Percentiles rank a stretch among this genome's conserved stretches.
Conservation (phyloP, 2,329 filamentous ascomycete species). For the Juglanconis juglandina region DNA sequence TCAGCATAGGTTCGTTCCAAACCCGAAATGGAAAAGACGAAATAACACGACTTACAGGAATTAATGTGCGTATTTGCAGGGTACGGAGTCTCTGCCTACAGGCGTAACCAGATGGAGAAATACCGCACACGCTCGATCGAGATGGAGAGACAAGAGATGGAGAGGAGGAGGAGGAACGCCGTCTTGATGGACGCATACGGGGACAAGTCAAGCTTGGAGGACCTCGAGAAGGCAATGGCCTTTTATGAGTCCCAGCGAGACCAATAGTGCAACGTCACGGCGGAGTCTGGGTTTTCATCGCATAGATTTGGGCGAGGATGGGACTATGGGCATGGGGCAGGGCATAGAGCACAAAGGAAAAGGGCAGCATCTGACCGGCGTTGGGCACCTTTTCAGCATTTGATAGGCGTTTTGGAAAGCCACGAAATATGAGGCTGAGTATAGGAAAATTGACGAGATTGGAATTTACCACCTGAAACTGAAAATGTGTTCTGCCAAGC, state of each 20-base stretch:
- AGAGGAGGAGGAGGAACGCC: constrained; percentile 34
- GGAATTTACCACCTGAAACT: too few relatives aligned
- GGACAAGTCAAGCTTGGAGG: constrained; percentile 45
- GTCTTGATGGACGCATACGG: constrained; percentile 49
- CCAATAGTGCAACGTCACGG: not conserved
- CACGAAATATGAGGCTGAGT: too few relatives aligned
- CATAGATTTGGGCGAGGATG: too few relatives aligned
- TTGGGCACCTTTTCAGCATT: too few relatives aligned
- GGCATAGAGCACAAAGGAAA: too few relatives aligned
- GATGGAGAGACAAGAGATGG: constrained; percentile 2
- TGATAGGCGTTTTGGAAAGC: too few relatives aligned
- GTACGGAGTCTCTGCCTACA: constrained; percentile 16
- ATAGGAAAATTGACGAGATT: too few relatives aligned
- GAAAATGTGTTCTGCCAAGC: too few relatives aligned
- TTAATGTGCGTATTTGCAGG: constrained; percentile 17
- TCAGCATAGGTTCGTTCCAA: constrained; percentile 17
- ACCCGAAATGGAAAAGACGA: not conserved
- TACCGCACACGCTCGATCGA: constrained; percentile 5
- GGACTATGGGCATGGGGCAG: too few relatives aligned
- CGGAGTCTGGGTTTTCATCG: not conserved
- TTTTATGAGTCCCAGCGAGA: constrained; percentile 37
- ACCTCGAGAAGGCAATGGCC: constrained; percentile 45
- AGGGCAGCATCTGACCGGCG: too few relatives aligned
- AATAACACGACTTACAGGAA: constrained; percentile 13
- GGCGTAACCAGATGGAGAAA: constrained; percentile 10